Percentiles rank a stretch among this genome's conserved stretches.
These are phyloP conservation scores for Suillus alpinus DNA, from an alignment of 768 basidiomycete species.

Conservation along the genomic window DNA sequence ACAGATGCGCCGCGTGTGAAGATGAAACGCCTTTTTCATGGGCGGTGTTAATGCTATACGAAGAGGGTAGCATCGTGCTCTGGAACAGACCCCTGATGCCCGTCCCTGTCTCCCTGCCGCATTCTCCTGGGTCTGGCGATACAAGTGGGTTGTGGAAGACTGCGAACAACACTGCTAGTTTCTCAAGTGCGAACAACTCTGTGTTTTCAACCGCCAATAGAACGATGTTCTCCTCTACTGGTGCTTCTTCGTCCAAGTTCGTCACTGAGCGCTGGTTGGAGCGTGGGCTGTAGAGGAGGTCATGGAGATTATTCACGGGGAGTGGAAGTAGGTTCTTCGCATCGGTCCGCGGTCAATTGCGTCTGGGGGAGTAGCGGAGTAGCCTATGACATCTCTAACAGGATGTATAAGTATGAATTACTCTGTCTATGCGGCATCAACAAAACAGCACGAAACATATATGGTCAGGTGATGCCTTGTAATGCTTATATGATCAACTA, in stretches of 20 bases:
- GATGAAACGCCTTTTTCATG: constrained; percentile 63
- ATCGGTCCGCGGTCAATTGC: too few species aligned
- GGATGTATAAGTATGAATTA: too few species aligned
- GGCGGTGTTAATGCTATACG: constrained; percentile 59
- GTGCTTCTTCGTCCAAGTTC: constrained; percentile 28
- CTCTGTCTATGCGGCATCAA: too few species aligned
- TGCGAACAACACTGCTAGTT: constrained; percentile 21
- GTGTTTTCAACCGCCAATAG: constrained; percentile 14
- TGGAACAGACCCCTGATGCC: constrained; percentile 51
- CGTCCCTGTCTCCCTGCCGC: constrained; percentile 1
- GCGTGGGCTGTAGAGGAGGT: too few species aligned
- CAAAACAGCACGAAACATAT: too few species aligned
- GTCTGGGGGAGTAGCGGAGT: too few species aligned
- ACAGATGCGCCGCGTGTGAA: constrained; percentile 35
- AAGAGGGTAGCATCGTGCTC: constrained; percentile 71
- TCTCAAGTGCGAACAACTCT: constrained; percentile 24
- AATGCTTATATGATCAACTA: too few species aligned
- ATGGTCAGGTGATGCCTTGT: too few species aligned
- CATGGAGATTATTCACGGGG: too few species aligned
- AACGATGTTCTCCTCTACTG: constrained; percentile 26
- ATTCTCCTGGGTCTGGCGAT: constrained; percentile 12
- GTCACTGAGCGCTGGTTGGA: constrained; percentile 5
- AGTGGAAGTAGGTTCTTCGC: too few species aligned
- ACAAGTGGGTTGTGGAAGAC: constrained; percentile 50
- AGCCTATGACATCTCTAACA: too few species aligned